Evolutionary conservation across 139 green algal genomes (phyloP).

Genomic region (Chlamydomonas schloesseri): DNA sequence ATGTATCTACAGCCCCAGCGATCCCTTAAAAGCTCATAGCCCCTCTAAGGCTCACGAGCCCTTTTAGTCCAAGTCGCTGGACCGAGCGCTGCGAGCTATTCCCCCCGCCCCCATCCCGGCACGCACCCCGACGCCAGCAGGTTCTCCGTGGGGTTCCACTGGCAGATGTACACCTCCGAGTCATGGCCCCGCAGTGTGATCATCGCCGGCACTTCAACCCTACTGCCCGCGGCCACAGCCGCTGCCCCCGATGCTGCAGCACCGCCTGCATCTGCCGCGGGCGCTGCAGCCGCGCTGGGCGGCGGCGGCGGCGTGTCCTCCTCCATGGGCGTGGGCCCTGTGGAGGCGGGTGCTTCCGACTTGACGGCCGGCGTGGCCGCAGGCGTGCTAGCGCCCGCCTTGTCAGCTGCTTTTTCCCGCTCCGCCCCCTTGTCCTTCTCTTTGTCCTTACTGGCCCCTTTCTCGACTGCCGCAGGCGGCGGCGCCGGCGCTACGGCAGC

Average conservation of each 20-base stretch:
- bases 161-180: constrained; percentile 91
- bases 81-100: too few relatives aligned
- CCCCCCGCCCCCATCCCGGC: too few relatives aligned
- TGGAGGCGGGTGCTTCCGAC: neutral
- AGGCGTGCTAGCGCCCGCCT: neutral
- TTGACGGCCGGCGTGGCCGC: neutral
- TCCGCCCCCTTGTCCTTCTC: constrained; percentile 33
- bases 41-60: too few relatives aligned
- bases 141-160: constrained; percentile 83
- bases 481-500: too few relatives aligned
- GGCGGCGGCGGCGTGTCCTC: constrained; percentile 56
- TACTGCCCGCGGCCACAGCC: neutral
- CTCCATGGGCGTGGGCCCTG: constrained; percentile 69
- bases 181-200: constrained; percentile 81
- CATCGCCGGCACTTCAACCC: constrained; percentile 13
- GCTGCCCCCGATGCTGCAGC: neutral
- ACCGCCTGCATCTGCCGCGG: neutral
- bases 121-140: constrained; percentile 84
- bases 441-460: neutral
- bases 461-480: too few relatives aligned
- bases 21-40: too few relatives aligned
- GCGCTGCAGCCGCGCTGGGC: neutral
- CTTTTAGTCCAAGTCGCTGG: too few relatives aligned
- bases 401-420: neutral
- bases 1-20: too few relatives aligned